Percentiles rank a stretch among this genome's conserved stretches.
These are phyloP conservation scores for Paulownia fortunei DNA, from an alignment of 257 asterid genomes.

Conservation along the genomic window DNA sequence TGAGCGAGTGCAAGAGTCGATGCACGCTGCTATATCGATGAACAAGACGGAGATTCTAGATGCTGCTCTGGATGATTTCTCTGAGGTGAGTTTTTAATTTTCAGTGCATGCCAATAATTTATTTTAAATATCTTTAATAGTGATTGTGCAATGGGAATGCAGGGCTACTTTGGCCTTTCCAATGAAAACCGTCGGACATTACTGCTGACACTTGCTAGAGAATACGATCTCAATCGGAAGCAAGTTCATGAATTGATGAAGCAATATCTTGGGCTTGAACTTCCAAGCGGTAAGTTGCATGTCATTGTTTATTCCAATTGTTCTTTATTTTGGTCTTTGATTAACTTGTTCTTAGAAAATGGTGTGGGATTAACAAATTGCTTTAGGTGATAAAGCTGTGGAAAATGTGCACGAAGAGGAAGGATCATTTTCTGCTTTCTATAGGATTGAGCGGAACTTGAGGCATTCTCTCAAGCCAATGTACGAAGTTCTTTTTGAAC, in stretches of 20 bases:
- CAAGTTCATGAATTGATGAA: constrained; percentile 84
- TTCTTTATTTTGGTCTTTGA: constrained; percentile 7
- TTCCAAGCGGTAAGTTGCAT: constrained; percentile 68
- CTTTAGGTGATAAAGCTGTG: constrained; percentile 54
- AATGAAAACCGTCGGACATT: constrained; percentile 58
- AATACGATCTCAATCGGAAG: constrained; percentile 79
- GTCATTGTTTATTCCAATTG: constrained; percentile 12
- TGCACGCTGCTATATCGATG: constrained; percentile 78
- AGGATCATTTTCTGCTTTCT: constrained; percentile 79
- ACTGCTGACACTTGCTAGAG: constrained; percentile 70
- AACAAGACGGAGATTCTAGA: constrained; percentile 82
- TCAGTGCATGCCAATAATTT: constrained; percentile 13
- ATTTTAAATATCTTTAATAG: constrained; percentile 1
- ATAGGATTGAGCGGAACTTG: constrained; percentile 80
- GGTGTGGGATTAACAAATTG: constrained; percentile 21
- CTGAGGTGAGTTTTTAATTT: constrained; percentile 55
- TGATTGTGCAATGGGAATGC: constrained; percentile 33
- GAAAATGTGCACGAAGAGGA: constrained; percentile 66
- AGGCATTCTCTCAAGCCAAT: constrained; percentile 89
- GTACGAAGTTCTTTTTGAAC: constrained; percentile 86
- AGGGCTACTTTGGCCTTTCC: constrained; percentile 82
- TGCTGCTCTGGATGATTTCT: constrained; percentile 76
- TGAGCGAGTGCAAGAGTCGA: constrained; percentile 60
- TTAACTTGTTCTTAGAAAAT: constrained; percentile 11
- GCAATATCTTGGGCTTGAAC: constrained; percentile 88